Evolutionary conservation across 1,284 basidiomycete species (phyloP), one percentile per base, ranked within the genome.

Genomic region (Boletus mariae): DNA sequence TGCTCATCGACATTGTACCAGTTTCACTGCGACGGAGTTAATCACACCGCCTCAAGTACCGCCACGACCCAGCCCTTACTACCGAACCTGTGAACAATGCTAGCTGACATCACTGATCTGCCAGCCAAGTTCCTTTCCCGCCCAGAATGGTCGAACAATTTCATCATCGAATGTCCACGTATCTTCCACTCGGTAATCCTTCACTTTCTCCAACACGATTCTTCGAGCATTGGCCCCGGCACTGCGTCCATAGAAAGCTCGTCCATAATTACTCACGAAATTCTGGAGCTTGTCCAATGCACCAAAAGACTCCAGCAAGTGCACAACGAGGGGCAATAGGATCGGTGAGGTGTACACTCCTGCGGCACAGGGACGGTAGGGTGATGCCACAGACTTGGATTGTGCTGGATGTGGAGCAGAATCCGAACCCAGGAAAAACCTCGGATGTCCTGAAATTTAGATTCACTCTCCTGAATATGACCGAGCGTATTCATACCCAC

Each of bases 371-470:
- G 84, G 77, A 37, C 84, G 79, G n/a, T 73, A 71, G 4, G 91
- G 86, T 3, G 84, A 79, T 53, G 86, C 83, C 7, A 82, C 85
- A 13, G 91, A 82, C 73, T 99, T 99, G 54, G 79, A 79, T n/a
- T 79, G 71, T 10, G 85, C 78, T 1, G 91, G 87, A 71, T 99
- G 97, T 26, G 97, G 97, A 1, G 97, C 97, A 31, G 92, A 95
- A 73, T 99, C 97, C 17, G 94, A 97, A 15, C 97, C 97, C 45
- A 99, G 79, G 83, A 99, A 99, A 75, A 99, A 99, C 54, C 92
- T 87, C 2, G 93, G 89, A 71, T 98, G 92, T 2, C 96, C 93
- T 87, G 25, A 52, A 45, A 44, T 59, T 52, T 17, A 50, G 29
- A 38, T 38, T 40, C 40, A 46, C 43, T 4, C 43, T 5, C 13